Evolutionary conservation across 768 basidiomycete species (phyloP), one percentile per base, ranked within the genome.

Genomic region (Tricholoma bakamatsutake): DNA sequence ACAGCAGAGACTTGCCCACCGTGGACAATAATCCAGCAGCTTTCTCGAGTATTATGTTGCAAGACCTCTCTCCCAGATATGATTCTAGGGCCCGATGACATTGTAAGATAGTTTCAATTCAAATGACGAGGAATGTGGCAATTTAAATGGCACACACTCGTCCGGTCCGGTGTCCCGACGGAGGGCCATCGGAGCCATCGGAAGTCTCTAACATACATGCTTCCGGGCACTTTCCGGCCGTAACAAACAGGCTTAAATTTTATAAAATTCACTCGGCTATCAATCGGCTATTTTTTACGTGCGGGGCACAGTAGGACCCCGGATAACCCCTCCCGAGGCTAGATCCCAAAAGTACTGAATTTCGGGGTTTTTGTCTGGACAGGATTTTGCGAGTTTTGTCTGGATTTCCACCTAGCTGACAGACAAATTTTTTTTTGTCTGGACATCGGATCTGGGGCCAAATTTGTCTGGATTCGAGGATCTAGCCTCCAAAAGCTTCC

Each of bases 21-120:
- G 61, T 93, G 89, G 0, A 93, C 87, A 55, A 93, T 90, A 57
- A 93, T 90, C 87, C 87, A 89, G 61, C 86, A 87, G 59, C 80
- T 82, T 53, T 87, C 80, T 18, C 85, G 71, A 39, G 67, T 73
- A 59, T 79, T 81, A 62, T 85, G 84, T 59, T 73, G 56, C 5
- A 82, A 79, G 30, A 85, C 80, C 56, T 79, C 75, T 56, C 77
- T 64, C 9, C 78, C 79, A 50, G 78, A 76, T 37, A 81, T 67
- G 21, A 58, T 56, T 12, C 54, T 65, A 33, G 57, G 52, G 50
- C 59, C 54, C 39, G 15, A 34, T 56, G 15, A 34, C 53, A 54
- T 52, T 24, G 21, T 48, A 28, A 35, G 47, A 50, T 15, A 79
- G 66, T 77, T 15, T 15, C 40, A 28, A 51, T 37, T n/a, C 30